Evolutionary conservation across 192 early-diverging fungal genomes (phyloP).

Genomic region (Coemansia sp.): DNA sequence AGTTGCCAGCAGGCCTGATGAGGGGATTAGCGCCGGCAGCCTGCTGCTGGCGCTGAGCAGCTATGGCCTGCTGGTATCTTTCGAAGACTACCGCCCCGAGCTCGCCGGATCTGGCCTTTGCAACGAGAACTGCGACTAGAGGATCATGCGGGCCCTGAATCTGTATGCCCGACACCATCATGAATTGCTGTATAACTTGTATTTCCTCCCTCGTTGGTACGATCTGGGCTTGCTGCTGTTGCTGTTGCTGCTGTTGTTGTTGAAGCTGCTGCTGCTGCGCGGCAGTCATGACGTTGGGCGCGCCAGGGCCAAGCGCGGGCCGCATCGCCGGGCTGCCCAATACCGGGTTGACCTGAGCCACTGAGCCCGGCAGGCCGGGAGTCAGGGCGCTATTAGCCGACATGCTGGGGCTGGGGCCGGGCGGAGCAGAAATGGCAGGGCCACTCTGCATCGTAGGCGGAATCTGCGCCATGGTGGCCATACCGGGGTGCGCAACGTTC

Average conservation of each 20-base stretch:
- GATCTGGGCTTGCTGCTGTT: slow-evolving; percentile 14
- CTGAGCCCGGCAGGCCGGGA: not conserved
- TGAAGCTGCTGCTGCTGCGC: slow-evolving; percentile 12
- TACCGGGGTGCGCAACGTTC: slow-evolving; percentile 17
- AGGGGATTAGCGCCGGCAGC: slow-evolving; percentile 1
- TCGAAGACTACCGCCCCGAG: slow-evolving; percentile 22
- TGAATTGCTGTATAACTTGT: slow-evolving; percentile 33
- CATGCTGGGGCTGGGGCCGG: slow-evolving; percentile 1
- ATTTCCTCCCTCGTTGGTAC: slow-evolving; percentile 41
- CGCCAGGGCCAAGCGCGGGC: slow-evolving; percentile 10
- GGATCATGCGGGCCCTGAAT: slow-evolving; percentile 26
- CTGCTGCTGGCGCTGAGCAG: slow-evolving; percentile 25
- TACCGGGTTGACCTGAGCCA: slow-evolving; percentile 2
- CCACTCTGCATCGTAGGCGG: slow-evolving; percentile 21
- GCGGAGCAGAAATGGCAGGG: not conserved
- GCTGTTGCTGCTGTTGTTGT: slow-evolving; percentile 15
- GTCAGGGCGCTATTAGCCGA: not conserved
- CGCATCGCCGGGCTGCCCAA: slow-evolving; percentile 24
- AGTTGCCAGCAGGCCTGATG: slow-evolving; percentile 8
- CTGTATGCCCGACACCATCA: slow-evolving; percentile 18
- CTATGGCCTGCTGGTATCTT: slow-evolving; percentile 12
- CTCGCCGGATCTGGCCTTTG: slow-evolving; percentile 42
- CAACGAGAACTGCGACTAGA: slow-evolving; percentile 20
- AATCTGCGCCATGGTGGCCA: slow-evolving; percentile 27
- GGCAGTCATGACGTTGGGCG: not conserved